Evolutionary conservation across 495 filamentous ascomycete species (phyloP).

Genomic region (Trypethelium eluteriae): DNA sequence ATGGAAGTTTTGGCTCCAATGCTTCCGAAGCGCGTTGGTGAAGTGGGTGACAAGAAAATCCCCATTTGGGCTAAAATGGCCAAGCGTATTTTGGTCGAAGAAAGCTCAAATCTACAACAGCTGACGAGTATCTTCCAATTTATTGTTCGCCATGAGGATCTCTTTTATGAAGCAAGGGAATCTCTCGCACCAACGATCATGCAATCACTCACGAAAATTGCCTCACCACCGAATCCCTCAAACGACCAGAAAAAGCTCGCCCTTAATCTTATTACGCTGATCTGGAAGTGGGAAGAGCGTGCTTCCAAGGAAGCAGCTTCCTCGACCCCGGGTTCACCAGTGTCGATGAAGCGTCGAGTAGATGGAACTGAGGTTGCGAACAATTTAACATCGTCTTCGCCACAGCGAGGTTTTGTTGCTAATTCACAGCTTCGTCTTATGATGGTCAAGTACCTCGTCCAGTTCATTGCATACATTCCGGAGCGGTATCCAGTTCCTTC

Average conservation of each 20-base stretch:
- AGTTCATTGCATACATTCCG: conserved; percentile 83
- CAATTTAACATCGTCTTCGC: conserved; percentile 32
- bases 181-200: conserved; percentile 85
- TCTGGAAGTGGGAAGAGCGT: conserved; percentile 88
- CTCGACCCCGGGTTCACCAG: conserved; percentile 52
- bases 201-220: conserved; percentile 78
- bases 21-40: conserved; percentile 63
- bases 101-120: conserved; percentile 93
- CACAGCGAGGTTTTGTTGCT: conserved; percentile 29
- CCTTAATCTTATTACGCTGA: conserved; percentile 77
- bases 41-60: conserved; percentile 48
- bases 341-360: conserved; percentile 62
- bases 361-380: conserved; percentile 41
- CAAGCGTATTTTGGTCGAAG: conserved; percentile 83
- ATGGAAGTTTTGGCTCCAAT: conserved; percentile 91
- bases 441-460: conserved; percentile 85
- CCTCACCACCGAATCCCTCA: conserved; percentile 71
- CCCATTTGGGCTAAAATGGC: conserved; percentile 87
- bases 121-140: conserved; percentile 97
- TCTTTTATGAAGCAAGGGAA: conserved; percentile 93
- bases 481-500: conserved; percentile 72
- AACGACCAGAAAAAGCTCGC: conserved; percentile 90
- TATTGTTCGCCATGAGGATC: conserved; percentile 78
- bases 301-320: conserved; percentile 51
- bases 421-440: conserved; percentile 54